A percentile compares a stretch with the other conserved stretches of the same genome.
Conservation (phyloP, 495 filamentous ascomycete species). For the Halenospora varia region DNA sequence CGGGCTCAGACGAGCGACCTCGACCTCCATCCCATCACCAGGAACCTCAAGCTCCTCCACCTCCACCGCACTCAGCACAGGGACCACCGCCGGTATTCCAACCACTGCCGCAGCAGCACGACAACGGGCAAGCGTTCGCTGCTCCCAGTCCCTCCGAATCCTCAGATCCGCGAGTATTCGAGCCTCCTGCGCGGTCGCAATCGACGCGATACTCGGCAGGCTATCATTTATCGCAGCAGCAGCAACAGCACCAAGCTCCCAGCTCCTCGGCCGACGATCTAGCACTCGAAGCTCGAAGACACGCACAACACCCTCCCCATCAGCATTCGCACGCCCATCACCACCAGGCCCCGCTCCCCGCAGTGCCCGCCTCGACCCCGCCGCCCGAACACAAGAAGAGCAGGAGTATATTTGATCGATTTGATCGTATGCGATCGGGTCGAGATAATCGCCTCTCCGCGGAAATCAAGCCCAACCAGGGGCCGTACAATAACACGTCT, state of each 20-base stretch:
- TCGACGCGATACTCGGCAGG: constrained; percentile 14
- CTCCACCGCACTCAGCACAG: too few relatives aligned
- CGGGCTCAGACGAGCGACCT: constrained; percentile 3
- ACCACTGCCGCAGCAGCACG: background rate
- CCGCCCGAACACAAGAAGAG: constrained; percentile 23
- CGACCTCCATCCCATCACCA: background rate
- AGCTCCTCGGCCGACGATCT: constrained; percentile 29
- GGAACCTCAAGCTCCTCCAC: background rate
- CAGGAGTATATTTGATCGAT: constrained; percentile 22
- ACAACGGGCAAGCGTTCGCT: background rate
- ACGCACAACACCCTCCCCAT: constrained; percentile 22
- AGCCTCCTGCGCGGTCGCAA: constrained; percentile 16
- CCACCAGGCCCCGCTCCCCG: constrained; percentile 5
- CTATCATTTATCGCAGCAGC: constrained; percentile 16
- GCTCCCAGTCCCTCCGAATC: background rate
- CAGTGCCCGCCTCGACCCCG: constrained; percentile 6
- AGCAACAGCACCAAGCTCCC: constrained; percentile 11
- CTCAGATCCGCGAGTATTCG: background rate
- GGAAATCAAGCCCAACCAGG: background rate
- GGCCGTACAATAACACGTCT: constrained; percentile 35
- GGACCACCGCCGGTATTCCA: background rate
- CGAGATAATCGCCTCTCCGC: constrained; percentile 13
- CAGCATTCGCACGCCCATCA: constrained; percentile 10
- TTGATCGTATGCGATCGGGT: constrained; percentile 22
- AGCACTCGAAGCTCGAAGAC: constrained; percentile 20